These are phyloP conservation scores for Davidsoniella virescens DNA, from an alignment of 2,329 filamentous ascomycete species.

Conservation along the genomic window DNA sequence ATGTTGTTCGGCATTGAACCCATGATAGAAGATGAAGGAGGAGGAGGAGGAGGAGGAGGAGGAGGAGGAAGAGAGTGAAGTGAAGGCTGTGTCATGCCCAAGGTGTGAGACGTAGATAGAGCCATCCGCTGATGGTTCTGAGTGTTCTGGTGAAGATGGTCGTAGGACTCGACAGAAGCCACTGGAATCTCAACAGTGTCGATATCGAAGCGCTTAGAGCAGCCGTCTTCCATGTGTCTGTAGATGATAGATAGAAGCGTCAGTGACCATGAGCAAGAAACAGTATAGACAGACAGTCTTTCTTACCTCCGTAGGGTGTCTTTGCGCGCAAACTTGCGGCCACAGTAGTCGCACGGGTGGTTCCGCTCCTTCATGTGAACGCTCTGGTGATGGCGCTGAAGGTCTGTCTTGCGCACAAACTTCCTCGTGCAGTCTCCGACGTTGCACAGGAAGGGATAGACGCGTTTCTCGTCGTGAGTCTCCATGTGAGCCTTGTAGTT, in stretches of 20 bases:
- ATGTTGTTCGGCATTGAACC: constrained; percentile 5
- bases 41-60: constrained; percentile 3
- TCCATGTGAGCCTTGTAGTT: constrained; percentile 80
- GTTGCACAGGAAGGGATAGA: constrained; percentile 54
- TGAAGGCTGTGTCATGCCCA: not conserved
- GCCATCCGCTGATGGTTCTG: constrained; percentile 7
- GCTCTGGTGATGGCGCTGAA: constrained; percentile 44
- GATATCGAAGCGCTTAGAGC: constrained; percentile 48
- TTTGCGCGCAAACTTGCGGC: constrained; percentile 57
- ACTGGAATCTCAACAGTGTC: constrained; percentile 31
- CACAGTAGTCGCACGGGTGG: constrained; percentile 55
- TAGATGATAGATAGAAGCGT: constrained; percentile 1
- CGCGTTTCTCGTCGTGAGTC: constrained; percentile 59
- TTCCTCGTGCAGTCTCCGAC: constrained; percentile 50
- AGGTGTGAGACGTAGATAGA: not conserved
- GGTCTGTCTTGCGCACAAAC: constrained; percentile 72
- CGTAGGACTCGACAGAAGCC: constrained; percentile 10
- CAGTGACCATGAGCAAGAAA: too few species aligned
- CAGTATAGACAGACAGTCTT: not conserved
- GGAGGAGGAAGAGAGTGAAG: not conserved
- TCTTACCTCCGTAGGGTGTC: constrained; percentile 65
- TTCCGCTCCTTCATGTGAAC: constrained; percentile 61
- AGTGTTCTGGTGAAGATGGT: not conserved
- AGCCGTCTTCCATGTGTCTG: constrained; percentile 65
- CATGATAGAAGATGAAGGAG: constrained; percentile 3